phyloP scores from a whole-genome alignment of 495 filamentous ascomycete genomes.

The Trypethelium eluteriae region DNA sequence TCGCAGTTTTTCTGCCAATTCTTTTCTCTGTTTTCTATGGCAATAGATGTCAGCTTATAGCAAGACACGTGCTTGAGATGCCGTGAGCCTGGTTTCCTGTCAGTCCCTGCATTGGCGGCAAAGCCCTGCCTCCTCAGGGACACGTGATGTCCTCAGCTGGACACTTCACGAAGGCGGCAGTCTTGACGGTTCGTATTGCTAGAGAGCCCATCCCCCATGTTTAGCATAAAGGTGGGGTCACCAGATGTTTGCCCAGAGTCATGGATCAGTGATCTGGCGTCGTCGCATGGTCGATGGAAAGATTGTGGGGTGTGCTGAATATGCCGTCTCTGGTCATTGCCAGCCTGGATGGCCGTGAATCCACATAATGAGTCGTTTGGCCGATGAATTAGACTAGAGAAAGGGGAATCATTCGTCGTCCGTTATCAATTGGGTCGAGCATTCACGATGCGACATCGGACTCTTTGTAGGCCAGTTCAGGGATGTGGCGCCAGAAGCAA shows the following conservation, averaged over 20 bases:
- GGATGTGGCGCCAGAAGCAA: constrained; percentile 1
- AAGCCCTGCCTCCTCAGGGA: not conserved
- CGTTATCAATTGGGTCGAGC: not conserved
- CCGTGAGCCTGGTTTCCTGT: not conserved
- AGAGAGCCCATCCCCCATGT: not conserved
- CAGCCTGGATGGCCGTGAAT: not conserved
- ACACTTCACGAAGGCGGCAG: not conserved
- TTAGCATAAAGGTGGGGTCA: not conserved
- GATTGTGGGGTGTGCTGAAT: not conserved
- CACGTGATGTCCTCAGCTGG: constrained; percentile 3
- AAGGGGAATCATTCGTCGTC: not conserved
- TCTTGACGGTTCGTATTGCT: not conserved
- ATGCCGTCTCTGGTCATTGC: not conserved
- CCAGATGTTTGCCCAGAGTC: constrained; percentile 5
- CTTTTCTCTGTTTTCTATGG: no score
- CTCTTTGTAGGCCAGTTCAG: not conserved
- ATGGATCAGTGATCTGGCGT: not conserved
- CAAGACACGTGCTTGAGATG: not conserved
- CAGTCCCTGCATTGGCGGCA: not conserved
- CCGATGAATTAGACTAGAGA: not conserved
- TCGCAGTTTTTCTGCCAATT: no score
- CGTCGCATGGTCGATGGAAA: not conserved
- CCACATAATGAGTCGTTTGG: not conserved
- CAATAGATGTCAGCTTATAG: no score
- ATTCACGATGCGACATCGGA: not conserved